Conservation (phyloP, 371 early-diverging fungal species). For the Zychaea mexicana region DNA sequence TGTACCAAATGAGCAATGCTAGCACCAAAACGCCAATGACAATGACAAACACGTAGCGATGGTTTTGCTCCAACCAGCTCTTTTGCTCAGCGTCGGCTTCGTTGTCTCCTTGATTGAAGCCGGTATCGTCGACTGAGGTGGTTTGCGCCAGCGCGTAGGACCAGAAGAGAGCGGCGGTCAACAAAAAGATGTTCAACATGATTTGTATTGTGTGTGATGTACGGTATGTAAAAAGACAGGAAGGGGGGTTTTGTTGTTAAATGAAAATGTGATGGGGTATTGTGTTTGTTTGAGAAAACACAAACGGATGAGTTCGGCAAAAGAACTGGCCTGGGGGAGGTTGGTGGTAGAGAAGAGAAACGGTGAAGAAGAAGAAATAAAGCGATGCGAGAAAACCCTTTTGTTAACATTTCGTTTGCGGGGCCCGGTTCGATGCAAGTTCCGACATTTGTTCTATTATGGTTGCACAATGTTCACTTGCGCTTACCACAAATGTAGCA, state of each 20-base stretch:
- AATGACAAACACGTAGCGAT: slow-evolving; percentile 25
- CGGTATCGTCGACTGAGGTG: slow-evolving; percentile 13
- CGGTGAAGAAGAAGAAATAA: background rate
- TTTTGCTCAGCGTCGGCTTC: slow-evolving; percentile 7
- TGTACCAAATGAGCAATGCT: slow-evolving; percentile 21
- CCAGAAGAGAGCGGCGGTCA: slow-evolving; percentile 1
- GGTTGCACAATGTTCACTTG: background rate
- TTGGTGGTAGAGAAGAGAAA: background rate
- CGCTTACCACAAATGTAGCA: slow-evolving; percentile 1
- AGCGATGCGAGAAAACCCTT: background rate
- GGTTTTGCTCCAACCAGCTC: slow-evolving; percentile 24
- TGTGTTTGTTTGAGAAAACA: background rate
- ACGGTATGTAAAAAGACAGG: background rate
- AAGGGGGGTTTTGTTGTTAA: background rate
- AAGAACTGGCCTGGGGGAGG: background rate
- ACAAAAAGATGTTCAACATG: background rate
- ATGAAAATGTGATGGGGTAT: background rate
- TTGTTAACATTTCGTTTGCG: background rate
- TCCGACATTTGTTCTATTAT: background rate
- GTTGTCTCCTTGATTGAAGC: slow-evolving; percentile 14
- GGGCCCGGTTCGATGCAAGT: background rate
- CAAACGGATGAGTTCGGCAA: background rate
- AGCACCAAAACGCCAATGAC: slow-evolving; percentile 20
- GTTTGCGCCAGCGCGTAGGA: slow-evolving; percentile 13
- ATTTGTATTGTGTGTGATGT: background rate